Evolutionary conservation across 2,329 filamentous ascomycete genomes (phyloP).

Genomic region (Aspergillus ruber): DNA sequence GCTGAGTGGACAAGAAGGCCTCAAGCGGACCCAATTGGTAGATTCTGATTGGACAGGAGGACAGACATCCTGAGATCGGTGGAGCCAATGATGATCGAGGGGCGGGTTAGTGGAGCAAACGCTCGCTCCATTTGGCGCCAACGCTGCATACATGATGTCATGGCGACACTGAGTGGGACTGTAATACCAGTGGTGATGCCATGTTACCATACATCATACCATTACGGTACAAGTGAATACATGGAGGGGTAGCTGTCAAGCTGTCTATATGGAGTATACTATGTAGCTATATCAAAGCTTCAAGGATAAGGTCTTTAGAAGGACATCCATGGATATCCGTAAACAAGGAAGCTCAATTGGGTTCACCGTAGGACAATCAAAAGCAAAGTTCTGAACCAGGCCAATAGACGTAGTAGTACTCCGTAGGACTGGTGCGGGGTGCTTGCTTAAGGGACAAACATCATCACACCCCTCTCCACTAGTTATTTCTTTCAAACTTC

Average conservation of each 20-base stretch:
- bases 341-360: no score
- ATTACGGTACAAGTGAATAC: neutral
- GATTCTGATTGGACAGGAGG: slow-evolving; percentile 15
- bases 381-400: no score
- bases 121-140: slow-evolving; percentile 20
- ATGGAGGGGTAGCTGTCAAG: neutral
- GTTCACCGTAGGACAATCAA: no score
- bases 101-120: slow-evolving; percentile 19
- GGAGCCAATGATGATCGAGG: slow-evolving; percentile 28
- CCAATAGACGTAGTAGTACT: slow-evolving; percentile 12
- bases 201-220: neutral
- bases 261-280: no score
- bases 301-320: no score
- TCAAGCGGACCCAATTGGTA: slow-evolving; percentile 3
- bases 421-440: neutral
- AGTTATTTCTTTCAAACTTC: slow-evolving; percentile 2
- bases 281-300: no score
- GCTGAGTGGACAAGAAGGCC: slow-evolving; percentile 20
- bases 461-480: slow-evolving; percentile 4
- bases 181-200: neutral
- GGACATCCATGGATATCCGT: no score
- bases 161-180: slow-evolving; percentile 2
- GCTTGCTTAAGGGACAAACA: neutral
- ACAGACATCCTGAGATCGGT: slow-evolving; percentile 22
- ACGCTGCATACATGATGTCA: slow-evolving; percentile 21